Percentiles rank a stretch among this genome's conserved stretches.
Conservation (phyloP, 225 moss, liverwort and hornwort genomes). For the Marchantia paleacea region DNA sequence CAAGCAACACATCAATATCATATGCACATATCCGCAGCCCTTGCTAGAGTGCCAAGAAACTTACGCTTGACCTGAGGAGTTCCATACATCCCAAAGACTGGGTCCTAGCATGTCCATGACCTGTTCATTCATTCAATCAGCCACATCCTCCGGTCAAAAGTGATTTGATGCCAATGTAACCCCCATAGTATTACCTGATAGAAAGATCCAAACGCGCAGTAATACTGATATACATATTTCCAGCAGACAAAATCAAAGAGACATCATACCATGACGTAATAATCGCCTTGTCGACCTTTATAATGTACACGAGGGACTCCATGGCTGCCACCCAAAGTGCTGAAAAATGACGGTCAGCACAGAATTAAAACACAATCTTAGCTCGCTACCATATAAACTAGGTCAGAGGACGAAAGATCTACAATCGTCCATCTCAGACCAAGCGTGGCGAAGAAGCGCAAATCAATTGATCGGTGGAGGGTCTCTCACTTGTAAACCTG, state of each 20-base stretch:
- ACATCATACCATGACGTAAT: constrained; percentile 81
- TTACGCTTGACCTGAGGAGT: constrained; percentile 98
- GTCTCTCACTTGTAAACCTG: constrained; percentile 89
- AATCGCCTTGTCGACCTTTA: constrained; percentile 95
- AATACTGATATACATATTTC: not conserved
- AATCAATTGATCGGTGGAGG: not conserved
- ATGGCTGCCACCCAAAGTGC: constrained; percentile 96
- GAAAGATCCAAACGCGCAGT: no score
- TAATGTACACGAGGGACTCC: constrained; percentile 96
- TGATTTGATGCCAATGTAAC: not conserved
- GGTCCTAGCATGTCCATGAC: constrained; percentile 99
- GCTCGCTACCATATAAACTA: no score
- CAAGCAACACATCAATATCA: not conserved
- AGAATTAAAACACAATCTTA: no score
- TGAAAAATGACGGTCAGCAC: constrained; percentile 33
- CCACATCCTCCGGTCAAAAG: not conserved
- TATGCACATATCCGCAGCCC: no score
- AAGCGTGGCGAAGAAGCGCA: no score
- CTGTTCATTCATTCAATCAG: constrained; percentile 31
- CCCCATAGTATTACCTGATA: no score
- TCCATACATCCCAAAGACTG: constrained; percentile 99
- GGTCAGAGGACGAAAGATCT: no score
- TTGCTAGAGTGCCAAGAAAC: not conserved
- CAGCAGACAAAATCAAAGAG: not conserved
- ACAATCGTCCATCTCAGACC: no score